These are phyloP conservation scores for Sonneratia alba DNA, from an alignment of 345 rosid genomes.

Conservation along the genomic window DNA sequence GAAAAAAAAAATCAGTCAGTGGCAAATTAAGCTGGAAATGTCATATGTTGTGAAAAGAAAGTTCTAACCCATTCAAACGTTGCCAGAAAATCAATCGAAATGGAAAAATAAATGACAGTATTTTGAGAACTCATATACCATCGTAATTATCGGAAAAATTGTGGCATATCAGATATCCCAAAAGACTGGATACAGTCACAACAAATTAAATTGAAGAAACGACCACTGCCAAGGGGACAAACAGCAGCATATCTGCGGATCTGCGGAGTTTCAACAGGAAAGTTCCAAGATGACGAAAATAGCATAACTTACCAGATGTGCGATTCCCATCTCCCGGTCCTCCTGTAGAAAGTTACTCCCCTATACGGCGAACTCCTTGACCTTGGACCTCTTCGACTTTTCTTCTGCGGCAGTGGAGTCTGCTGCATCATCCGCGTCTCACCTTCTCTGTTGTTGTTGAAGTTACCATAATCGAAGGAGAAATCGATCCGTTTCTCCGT, in stretches of 20 bases:
- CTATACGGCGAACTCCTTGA: constrained; percentile 95
- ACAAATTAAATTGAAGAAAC: not conserved
- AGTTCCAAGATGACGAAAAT: not conserved
- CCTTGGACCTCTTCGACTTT: constrained; percentile 90
- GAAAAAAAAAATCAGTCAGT: constrained; percentile 1
- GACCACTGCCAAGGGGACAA: not conserved
- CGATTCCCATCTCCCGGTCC: constrained; percentile 97
- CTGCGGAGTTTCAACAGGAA: not conserved
- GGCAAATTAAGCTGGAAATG: not conserved
- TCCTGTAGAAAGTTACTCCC: constrained; percentile 90
- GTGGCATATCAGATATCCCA: not conserved
- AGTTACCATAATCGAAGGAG: constrained; percentile 24
- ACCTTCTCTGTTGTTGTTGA: constrained; percentile 13
- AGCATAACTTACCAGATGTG: constrained; percentile 61
- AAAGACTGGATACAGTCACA: not conserved
- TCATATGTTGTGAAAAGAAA: not conserved
- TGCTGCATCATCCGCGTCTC: constrained; percentile 33
- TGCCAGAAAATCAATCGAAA: not conserved
- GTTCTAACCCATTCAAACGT: not conserved
- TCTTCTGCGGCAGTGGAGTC: constrained; percentile 49
- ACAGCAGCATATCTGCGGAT: too few relatives aligned
- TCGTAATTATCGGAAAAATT: not conserved
- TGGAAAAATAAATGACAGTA: not conserved
- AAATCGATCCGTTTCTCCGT: constrained; percentile 43
- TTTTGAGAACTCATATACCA: not conserved